Conservation (phyloP, 2,329 filamentous ascomycete species). For the Claviceps sorghi region DNA sequence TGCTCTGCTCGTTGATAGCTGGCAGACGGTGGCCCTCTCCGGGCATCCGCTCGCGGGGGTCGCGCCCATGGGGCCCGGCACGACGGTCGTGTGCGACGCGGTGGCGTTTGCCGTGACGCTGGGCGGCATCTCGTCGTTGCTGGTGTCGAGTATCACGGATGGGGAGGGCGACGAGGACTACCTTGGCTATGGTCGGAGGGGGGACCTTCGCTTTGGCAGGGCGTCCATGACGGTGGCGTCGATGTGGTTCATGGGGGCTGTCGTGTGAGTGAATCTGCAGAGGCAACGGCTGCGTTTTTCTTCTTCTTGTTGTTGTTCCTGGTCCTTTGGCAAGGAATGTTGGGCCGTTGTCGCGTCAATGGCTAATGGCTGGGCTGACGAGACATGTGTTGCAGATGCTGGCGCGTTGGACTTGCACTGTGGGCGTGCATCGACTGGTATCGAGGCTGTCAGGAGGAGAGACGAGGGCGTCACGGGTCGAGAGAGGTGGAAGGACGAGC, state of each 20-base stretch:
- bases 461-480: no score
- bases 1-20: conserved; percentile 24
- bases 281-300: background rate
- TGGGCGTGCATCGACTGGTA: conserved; percentile 1
- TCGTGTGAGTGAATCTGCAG: conserved; percentile 10
- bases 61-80: conserved; percentile 13
- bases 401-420: background rate
- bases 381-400: background rate
- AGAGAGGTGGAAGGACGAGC: background rate
- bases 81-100: conserved; percentile 19
- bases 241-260: conserved; percentile 11
- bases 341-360: no score
- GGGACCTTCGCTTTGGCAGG: conserved; percentile 2
- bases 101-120: conserved; percentile 19
- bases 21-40: conserved; percentile 19
- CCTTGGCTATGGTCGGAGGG: conserved; percentile 5
- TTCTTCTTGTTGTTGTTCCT: no score
- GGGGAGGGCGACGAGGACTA: background rate
- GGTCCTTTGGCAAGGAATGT: no score
- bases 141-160: conserved; percentile 11
- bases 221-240: background rate
- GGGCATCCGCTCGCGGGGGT: conserved; percentile 13
- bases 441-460: background rate
- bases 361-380: no score
- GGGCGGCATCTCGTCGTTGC: conserved; percentile 20